Conservation (phyloP, 2,329 filamentous ascomycete genomes). For the Curvularia sp. region DNA sequence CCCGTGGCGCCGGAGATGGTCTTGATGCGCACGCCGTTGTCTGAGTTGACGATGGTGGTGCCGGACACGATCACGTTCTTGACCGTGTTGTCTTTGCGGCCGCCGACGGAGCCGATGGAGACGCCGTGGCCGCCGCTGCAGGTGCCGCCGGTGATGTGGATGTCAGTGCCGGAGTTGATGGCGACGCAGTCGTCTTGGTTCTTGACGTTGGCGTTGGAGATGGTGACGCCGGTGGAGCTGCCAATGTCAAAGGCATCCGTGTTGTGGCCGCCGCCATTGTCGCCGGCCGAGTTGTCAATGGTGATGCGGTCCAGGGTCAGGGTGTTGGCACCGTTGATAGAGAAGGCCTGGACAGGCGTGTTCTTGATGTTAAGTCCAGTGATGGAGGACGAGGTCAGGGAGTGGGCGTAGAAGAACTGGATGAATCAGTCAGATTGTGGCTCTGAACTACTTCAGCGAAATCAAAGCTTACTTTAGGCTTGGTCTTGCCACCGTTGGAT, state of each 20-base stretch:
- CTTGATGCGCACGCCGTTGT: conserved; percentile 67
- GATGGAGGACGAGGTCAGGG: conserved; percentile 60
- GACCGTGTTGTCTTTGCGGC: conserved; percentile 63
- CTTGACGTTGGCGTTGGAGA: conserved; percentile 60
- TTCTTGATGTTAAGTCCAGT: conserved; percentile 61
- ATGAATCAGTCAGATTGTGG: conserved; percentile 36
- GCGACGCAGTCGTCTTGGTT: conserved; percentile 69
- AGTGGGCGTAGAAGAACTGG: conserved; percentile 67
- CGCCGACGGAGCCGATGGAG: conserved; percentile 67
- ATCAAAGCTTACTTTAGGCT: conserved; percentile 40
- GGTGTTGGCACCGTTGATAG: conserved; percentile 54
- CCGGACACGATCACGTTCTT: conserved; percentile 60
- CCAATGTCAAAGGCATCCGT: conserved; percentile 67
- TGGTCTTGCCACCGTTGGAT: conserved; percentile 56
- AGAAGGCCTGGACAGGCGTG: conserved; percentile 63
- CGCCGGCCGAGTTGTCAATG: conserved; percentile 66
- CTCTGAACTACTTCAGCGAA: background rate
- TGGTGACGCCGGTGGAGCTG: conserved; percentile 57
- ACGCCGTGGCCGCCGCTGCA: conserved; percentile 65
- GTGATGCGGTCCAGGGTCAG: conserved; percentile 60
- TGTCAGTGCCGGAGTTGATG: conserved; percentile 62
- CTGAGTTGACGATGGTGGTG: conserved; percentile 59
- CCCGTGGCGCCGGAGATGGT: conserved; percentile 62
- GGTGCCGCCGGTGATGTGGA: conserved; percentile 49
- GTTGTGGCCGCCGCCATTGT: conserved; percentile 56